These are phyloP conservation scores for Amanita pallidorosea DNA, from an alignment of 768 basidiomycete genomes.

Conservation along the genomic window DNA sequence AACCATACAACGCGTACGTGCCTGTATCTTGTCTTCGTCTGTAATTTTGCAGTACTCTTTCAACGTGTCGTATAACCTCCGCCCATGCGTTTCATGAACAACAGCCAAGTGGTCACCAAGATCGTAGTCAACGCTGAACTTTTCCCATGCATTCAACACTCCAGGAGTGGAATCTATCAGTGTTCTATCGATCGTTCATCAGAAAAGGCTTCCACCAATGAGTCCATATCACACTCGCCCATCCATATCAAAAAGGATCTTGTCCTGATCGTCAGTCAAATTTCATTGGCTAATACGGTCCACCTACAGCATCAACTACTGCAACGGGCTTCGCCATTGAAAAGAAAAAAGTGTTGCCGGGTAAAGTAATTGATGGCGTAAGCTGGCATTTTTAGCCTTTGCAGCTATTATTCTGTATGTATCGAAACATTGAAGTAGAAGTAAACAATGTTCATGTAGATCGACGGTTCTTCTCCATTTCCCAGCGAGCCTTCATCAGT, in stretches of 20 bases:
- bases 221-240: conserved; percentile 30
- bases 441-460: not conserved
- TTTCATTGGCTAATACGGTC: not conserved
- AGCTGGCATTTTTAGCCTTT: no score
- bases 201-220: not conserved
- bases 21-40: conserved; percentile 46
- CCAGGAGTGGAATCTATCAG: conserved; percentile 80
- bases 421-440: not conserved
- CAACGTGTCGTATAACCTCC: conserved; percentile 66
- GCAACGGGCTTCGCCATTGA: conserved; percentile 17
- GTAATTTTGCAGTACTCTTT: conserved; percentile 54
- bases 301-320: conserved; percentile 42
- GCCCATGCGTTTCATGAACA: conserved; percentile 61
- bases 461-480: conserved; percentile 40
- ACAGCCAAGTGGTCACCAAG: conserved; percentile 35
- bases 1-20: conserved; percentile 17
- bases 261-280: not conserved
- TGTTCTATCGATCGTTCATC: conserved; percentile 31
- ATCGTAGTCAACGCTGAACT: conserved; percentile 52
- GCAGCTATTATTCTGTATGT: not conserved
- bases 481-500: conserved; percentile 69
- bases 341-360: not conserved
- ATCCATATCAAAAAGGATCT: conserved; percentile 67
- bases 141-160: conserved; percentile 68
- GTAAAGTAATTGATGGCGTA: no score